These are phyloP conservation scores for Clarireedia sp. DNA, from an alignment of 2,329 filamentous ascomycete genomes.

Conservation along the genomic window DNA sequence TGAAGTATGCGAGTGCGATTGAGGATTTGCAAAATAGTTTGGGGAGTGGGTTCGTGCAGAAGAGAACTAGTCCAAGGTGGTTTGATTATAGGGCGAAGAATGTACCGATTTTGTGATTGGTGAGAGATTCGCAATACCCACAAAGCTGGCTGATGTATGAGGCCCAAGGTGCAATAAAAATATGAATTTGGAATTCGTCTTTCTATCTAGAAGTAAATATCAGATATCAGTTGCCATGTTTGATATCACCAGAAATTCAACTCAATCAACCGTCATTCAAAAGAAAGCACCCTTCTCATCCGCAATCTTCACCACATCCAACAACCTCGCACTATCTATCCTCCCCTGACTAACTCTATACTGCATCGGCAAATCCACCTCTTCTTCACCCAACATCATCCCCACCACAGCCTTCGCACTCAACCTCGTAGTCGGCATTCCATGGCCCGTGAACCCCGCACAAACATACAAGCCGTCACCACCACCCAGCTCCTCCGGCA, in stretches of 20 bases:
- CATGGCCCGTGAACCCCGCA: constrained; percentile 65
- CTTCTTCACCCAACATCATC: constrained; percentile 44
- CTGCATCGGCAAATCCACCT: constrained; percentile 37
- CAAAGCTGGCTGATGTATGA: too few relatives aligned
- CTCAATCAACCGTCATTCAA: background rate
- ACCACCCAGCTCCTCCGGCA: constrained; percentile 47
- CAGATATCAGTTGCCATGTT: too few relatives aligned
- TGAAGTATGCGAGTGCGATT: constrained; percentile 56
- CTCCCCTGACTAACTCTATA: constrained; percentile 27
- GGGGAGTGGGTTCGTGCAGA: constrained; percentile 34
- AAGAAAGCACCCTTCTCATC: constrained; percentile 16
- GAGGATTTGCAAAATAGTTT: constrained; percentile 43
- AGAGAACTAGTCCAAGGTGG: constrained; percentile 45
- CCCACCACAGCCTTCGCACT: constrained; percentile 55
- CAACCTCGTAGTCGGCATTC: constrained; percentile 66
- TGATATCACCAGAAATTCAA: too few relatives aligned
- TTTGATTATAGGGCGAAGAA: constrained; percentile 41
- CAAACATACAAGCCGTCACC: constrained; percentile 52
- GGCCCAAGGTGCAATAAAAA: too few relatives aligned
- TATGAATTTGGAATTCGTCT: too few relatives aligned
- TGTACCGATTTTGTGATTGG: constrained; percentile 28
- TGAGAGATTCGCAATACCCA: too few relatives aligned
- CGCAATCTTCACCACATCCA: constrained; percentile 22
- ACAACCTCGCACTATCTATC: constrained; percentile 17
- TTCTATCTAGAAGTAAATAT: too few relatives aligned